These are phyloP conservation scores for Euphorbia peplus DNA, from an alignment of 345 rosid genomes.

Conservation along the genomic window DNA sequence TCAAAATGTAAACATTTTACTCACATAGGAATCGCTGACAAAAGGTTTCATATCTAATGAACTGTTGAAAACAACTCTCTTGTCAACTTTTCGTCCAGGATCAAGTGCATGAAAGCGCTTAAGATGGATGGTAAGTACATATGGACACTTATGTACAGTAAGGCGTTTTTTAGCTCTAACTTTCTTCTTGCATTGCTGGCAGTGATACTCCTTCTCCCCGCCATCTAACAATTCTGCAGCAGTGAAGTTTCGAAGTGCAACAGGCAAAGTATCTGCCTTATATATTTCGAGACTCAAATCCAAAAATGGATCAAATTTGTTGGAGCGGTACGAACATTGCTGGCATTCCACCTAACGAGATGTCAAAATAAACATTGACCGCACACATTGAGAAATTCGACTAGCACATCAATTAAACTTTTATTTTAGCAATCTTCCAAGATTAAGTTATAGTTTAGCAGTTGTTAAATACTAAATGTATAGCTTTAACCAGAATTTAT, in stretches of 20 bases:
- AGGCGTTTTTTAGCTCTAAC: conserved; percentile 84
- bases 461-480: not conserved
- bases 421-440: conserved; percentile 3
- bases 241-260: conserved; percentile 74
- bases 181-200: conserved; percentile 83
- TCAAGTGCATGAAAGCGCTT: conserved; percentile 83
- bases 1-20: conserved; percentile 28
- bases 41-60: conserved; percentile 80
- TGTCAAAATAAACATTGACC: not conserved
- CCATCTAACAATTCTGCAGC: conserved; percentile 76
- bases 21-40: conserved; percentile 72
- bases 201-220: conserved; percentile 86
- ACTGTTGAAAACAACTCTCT: conserved; percentile 58
- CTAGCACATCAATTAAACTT: not conserved
- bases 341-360: conserved; percentile 62
- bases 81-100: conserved; percentile 70
- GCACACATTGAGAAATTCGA: conserved; percentile 2
- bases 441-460: not conserved
- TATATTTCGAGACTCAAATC: conserved; percentile 88
- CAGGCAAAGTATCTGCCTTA: conserved; percentile 70
- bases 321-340: conserved; percentile 72
- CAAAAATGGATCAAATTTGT: conserved; percentile 85
- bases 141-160: conserved; percentile 79
- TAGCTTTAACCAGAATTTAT: too few species aligned
- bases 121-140: conserved; percentile 78